Conservation (phyloP, 2,329 filamentous ascomycete species). For the Chrysoporthe cubensis region DNA sequence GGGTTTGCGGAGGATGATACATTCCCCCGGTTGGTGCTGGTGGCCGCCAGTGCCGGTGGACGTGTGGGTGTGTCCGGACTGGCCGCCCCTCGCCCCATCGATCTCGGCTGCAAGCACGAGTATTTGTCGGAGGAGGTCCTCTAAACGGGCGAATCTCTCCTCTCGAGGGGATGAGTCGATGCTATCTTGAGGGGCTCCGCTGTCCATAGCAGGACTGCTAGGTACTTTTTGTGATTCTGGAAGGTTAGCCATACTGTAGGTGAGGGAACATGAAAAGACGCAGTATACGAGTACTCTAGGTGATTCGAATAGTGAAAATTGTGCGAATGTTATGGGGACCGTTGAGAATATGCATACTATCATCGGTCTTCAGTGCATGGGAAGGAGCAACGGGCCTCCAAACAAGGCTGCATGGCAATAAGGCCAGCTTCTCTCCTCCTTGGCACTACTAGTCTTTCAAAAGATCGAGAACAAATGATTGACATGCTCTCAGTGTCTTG, state of each 20-base stretch:
- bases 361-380: not conserved
- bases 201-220: slow-evolving; percentile 2
- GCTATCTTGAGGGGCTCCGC: not conserved
- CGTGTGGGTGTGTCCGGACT: not conserved
- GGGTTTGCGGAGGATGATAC: slow-evolving; percentile 14
- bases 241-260: not conserved
- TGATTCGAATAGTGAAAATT: not conserved
- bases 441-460: too few relatives aligned
- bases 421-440: too few relatives aligned
- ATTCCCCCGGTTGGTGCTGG: slow-evolving; percentile 1
- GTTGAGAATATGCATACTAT: not conserved
- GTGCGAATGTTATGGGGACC: not conserved
- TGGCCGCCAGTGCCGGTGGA: not conserved
- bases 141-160: slow-evolving; percentile 10
- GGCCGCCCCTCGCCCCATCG: not conserved
- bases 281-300: not conserved
- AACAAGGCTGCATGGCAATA: not conserved
- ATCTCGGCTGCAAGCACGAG: slow-evolving; percentile 24
- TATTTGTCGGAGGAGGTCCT: slow-evolving; percentile 20
- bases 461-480: not conserved
- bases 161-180: not conserved
- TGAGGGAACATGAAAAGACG: not conserved
- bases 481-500: not conserved
- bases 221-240: not conserved
- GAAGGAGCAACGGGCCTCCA: not conserved